Evolutionary conservation across 176 grass and related monocot species (phyloP), one percentile per base, ranked within the genome.

Genomic region (Oryza nivara): DNA sequence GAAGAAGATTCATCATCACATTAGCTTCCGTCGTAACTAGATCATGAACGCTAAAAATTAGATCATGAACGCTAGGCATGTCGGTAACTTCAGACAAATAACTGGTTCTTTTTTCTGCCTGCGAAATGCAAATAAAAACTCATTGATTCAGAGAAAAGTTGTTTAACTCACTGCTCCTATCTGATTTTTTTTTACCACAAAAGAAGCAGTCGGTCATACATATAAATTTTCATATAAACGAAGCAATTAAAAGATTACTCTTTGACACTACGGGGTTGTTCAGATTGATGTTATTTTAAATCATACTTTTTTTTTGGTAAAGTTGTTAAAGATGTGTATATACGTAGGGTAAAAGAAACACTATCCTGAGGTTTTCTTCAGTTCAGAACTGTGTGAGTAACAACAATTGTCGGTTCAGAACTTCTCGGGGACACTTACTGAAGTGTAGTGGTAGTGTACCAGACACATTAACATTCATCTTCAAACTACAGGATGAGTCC

Each of bases 331-430:
- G 30, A 32, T 32, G 30, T 32, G 2, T 2, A 32, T 32, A 30
- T 1, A 30, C 2, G 2, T 26, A 30, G 49, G 28, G 45, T 61
- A 58, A 9, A 34, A 19, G 51, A 17, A 54, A 54, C 15, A 47
- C 44, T 67, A 51, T 68, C 63, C 54, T n/a, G 19, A 60, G 54
- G 11, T 72, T 5, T 54, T 40, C 34, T 48, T 28, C 72, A 56
- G 34, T 52, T 88, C 28, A 32, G 70, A 74, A 15, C 67, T 46
- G 67, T 51, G 19, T 23, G 20, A 66, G 20, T n/a, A 41, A 41
- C 40, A 72, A 19, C 4, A 65, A 38, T 10, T 7, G 68, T 74
- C 48, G 22, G 77, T 66, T 80, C 60, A 72, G 23, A 66, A 69
- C 19, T 15, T 26, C 30, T 13, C 20, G 45, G 22, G 1, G 46